Conservation (phyloP, 1,139 yeast species). For the Taphrina deformans region DNA sequence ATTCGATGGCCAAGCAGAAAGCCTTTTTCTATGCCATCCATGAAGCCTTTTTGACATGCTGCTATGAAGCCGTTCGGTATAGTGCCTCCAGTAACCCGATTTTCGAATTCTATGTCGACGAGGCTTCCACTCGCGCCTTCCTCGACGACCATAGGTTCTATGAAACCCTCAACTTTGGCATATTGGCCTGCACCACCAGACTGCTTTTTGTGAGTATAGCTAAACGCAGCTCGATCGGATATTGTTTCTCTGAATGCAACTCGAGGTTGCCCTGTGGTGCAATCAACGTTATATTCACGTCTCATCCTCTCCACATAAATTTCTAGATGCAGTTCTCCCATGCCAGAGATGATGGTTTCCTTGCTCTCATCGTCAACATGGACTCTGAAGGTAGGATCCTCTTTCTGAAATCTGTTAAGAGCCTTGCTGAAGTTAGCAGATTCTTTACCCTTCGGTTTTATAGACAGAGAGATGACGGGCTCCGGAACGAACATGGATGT, state of each 20-base stretch:
- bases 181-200: slow-evolving; percentile 99
- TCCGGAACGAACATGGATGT: slow-evolving; percentile 98
- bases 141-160: slow-evolving; percentile 58
- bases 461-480: slow-evolving; percentile 91
- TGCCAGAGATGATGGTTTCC: slow-evolving; percentile 94
- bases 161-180: slow-evolving; percentile 90
- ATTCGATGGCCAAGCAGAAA: slow-evolving; percentile 95
- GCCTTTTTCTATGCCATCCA: slow-evolving; percentile 92
- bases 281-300: slow-evolving; percentile 94
- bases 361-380: slow-evolving; percentile 86
- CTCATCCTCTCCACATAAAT: slow-evolving; percentile 96
- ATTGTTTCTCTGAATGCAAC: slow-evolving; percentile 97
- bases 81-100: slow-evolving; percentile 94
- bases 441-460: slow-evolving; percentile 85
- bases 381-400: slow-evolving; percentile 97
- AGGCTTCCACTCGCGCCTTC: slow-evolving; percentile 49
- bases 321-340: slow-evolving; percentile 97
- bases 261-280: slow-evolving; percentile 95
- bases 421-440: slow-evolving; percentile 92
- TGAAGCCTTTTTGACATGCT: slow-evolving; percentile 93
- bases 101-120: slow-evolving; percentile 64
- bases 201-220: slow-evolving; percentile 94
- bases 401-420: slow-evolving; percentile 94
- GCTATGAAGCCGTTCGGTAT: slow-evolving; percentile 90
- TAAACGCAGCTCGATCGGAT: slow-evolving; percentile 71